Base-by-base conservation (phyloP, 192 early-diverging fungal genomes). In the Coemansia sp. region DNA sequence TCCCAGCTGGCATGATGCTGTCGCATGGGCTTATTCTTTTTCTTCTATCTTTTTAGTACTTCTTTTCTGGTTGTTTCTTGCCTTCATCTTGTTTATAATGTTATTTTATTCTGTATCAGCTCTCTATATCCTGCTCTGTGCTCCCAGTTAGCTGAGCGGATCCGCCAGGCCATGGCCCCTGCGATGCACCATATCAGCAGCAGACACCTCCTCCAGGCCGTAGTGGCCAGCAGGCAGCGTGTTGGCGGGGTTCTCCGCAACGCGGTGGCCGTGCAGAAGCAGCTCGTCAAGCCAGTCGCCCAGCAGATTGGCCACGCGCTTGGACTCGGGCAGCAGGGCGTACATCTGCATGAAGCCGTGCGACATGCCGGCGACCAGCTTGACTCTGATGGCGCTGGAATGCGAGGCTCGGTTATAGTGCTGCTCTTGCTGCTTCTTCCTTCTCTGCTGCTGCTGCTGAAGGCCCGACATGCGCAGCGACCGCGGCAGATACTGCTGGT, bases 281-380 rank as follows among this genome's bases (percentile, higher is more conserved):
- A 76, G 64, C 64, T 81, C 79, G 20, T 42, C 42, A 13, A 81
- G 70, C 79, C 79, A 81, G 61, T 68, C 67, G 39, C 67, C 79
- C 56, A 75, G 48, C 0, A 71, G 62, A 7, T 67, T 65, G 14
- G 70, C 74, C 2, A 81, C 79, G 16, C 45, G 68, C 55, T 75
- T 75, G 41, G 74, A 72, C 22, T 81, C 79, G 0, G 79, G 79
- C 25, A 81, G 71, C 11, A 81, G 48, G 63, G 79, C 71, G 67
- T 76, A 81, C 79, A 81, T 81, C 19, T 81, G 79, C 79, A 81
- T 72, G 40, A 81, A 81, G 22, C 79, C 79, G 16, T 81, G 79
- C 48, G 79, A 81, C 79, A 81, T 81, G 32, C 79, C 79, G 8
- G 79, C 79, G 16, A 81, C 55, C 25, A 81, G 70, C 70, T 81